Base-by-base conservation (phyloP, 108 stramenopile genomes). In the Skeletonema potamos region DNA sequence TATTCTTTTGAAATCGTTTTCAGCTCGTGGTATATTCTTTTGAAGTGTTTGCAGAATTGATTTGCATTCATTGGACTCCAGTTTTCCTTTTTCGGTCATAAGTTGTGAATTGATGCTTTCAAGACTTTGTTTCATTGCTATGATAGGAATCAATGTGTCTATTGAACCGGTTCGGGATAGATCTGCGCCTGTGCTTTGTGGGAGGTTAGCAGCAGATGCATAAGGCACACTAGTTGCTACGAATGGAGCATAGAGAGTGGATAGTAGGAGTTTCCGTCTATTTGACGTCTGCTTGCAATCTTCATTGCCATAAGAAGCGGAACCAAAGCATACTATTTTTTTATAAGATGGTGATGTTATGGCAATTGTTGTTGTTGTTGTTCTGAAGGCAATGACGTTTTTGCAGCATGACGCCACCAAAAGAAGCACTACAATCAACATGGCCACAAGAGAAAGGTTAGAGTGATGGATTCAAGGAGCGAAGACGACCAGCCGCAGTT, bases 1-100 rank as follows among this genome's bases (percentile, higher is more conserved):
- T 17, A 89, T 26, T 39, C 83, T 68, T 70, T 94, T 94, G 72
- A 94, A 91, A 27, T 33, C 55, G 12, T 68, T 80, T 71, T 93
- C 89, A 43, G 82, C 75, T 54, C 44, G 63, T 9, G 90, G 92
- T 51, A 89, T 73, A 11, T 27, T 3, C 22, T 48, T 7, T 22
- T 51, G 48, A 7, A 74, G 39, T 20, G 56, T 20, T 41, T 51
- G 64, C 6, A 76, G 51, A 2, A 57, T 30, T 36, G 29, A 22
- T 44, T 44, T 36, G 65, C 77, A 78, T 41, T 34, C 44, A 64
- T 77, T 57, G 15, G 76, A 41, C 9, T 55, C 4, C 32, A 36
- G 13, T 28, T 15, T 30, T 28, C 11, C 33, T 9, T 70, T 44
- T 48, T 36, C 24, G 7, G 64, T 5, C 28, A 29, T 20, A 9